Conservation (phyloP, 768 basidiomycete species). For the Kwoniella newhampshirensis region DNA sequence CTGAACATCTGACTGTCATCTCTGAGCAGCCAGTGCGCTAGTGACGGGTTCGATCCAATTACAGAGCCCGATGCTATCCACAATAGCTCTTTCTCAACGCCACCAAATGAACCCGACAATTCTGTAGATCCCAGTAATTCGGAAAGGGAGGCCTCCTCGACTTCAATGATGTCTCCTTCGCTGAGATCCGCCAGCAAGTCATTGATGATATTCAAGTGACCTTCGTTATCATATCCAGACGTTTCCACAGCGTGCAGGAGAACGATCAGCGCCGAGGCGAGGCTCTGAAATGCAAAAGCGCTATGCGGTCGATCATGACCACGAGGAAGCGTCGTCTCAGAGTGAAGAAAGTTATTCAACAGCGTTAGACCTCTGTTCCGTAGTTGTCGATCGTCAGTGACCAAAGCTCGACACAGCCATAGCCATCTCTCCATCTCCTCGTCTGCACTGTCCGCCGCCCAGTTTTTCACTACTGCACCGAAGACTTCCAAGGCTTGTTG, state of each 20-base stretch:
- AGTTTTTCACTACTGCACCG: constrained; percentile 37
- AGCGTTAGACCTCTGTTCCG: constrained; percentile 35
- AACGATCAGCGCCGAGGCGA: constrained; percentile 22
- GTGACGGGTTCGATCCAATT: constrained; percentile 3
- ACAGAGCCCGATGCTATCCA: constrained; percentile 32
- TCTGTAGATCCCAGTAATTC: constrained; percentile 13
- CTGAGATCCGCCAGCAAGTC: constrained; percentile 27
- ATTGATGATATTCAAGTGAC: constrained; percentile 26
- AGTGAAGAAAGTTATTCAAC: constrained; percentile 27
- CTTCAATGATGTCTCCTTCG: constrained; percentile 27
- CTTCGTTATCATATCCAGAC: constrained; percentile 21
- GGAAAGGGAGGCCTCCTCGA: constrained; percentile 16
- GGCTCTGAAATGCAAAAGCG: constrained; percentile 22
- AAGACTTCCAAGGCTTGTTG: constrained; percentile 46
- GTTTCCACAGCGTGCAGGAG: constrained; percentile 29
- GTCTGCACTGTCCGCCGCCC: constrained; percentile 36
- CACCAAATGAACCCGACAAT: constrained; percentile 11
- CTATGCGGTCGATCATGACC: constrained; percentile 22
- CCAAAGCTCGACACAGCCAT: constrained; percentile 37
- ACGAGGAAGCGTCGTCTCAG: constrained; percentile 27
- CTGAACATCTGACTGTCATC: constrained; percentile 13
- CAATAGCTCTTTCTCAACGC: constrained; percentile 38
- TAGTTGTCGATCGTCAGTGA: constrained; percentile 32
- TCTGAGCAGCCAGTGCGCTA: constrained; percentile 32
- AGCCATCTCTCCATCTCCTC: constrained; percentile 45